Percentiles rank a stretch among this genome's conserved stretches.
Conservation (phyloP, 2,329 filamentous ascomycete genomes). For the Sordariomycetes sp. region DNA sequence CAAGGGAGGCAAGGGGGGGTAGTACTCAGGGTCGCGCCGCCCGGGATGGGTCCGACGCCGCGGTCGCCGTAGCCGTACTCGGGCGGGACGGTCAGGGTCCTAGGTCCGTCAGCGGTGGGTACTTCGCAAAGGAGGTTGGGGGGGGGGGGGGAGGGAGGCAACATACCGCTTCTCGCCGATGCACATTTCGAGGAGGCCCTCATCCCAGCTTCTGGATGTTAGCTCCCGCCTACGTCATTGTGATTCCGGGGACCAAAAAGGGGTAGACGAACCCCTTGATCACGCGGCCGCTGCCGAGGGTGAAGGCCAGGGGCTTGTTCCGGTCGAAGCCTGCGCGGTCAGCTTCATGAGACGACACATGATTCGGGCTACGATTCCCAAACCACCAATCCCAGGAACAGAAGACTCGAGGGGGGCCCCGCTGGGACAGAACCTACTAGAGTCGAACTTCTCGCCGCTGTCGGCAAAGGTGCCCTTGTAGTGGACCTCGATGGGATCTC, state of each 20-base stretch:
- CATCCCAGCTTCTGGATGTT: slow-evolving; percentile 55
- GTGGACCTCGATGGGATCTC: slow-evolving; percentile 76
- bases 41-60: slow-evolving; percentile 70
- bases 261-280: slow-evolving; percentile 62
- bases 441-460: slow-evolving; percentile 72
- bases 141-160: not conserved
- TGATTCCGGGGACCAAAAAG: not conserved
- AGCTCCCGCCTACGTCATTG: not conserved
- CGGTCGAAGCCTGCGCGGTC: slow-evolving; percentile 51
- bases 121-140: too few species aligned
- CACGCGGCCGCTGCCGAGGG: slow-evolving; percentile 66
- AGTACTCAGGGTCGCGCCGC: slow-evolving; percentile 61
- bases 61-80: slow-evolving; percentile 69
- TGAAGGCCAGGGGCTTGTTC: slow-evolving; percentile 63
- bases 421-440: slow-evolving; percentile 31
- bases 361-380: not conserved
- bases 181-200: slow-evolving; percentile 87
- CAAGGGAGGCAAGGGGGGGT: slow-evolving; percentile 4
- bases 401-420: not conserved
- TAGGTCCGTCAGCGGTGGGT: slow-evolving; percentile 14
- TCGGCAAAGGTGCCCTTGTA: slow-evolving; percentile 70
- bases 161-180: slow-evolving; percentile 71
- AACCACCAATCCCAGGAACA: not conserved
- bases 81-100: slow-evolving; percentile 81
- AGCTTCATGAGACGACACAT: not conserved